Base-by-base conservation (phyloP, 2,329 filamentous ascomycete genomes). In the Chaetomiaceae sp. region DNA sequence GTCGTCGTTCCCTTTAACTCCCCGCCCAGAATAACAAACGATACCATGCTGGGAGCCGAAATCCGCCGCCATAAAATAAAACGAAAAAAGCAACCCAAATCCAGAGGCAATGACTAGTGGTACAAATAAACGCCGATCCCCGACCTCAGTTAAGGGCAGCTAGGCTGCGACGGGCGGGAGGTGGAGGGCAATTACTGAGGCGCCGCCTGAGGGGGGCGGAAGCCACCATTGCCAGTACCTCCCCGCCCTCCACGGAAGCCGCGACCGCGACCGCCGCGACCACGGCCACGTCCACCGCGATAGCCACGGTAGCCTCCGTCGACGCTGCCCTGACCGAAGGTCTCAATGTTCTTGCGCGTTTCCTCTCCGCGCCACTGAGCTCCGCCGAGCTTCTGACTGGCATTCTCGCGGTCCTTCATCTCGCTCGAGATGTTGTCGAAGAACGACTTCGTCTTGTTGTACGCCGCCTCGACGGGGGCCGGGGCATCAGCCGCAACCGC, bases 371-470 rank as follows among this genome's bases (percentile, higher is more conserved):
- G 84, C 83, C 93, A 95, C 67, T 95, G 89, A 42, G 87, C 83
- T 27, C 89, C 90, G 51, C 86, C 85, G n/a, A 82, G 76, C 66
- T 83, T 82, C 56, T 82, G 78, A 4, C 78, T 78, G 37, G 75
- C 76, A 34, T 83, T 84, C 55, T 92, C 88, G 38, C 93, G 83
- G 58, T 99, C 93, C 68, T 87, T 95, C 55, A 88, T 80, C 66
- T 99, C 93, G 59, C 89, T 95, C 1, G 89, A 95, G 58, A 99
- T 96, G 68, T 99, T 96, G 71, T 99, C 93, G 65, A 99, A 99
- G 76, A 99, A 99, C 1, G 89, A 96, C 3, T 74, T 83, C 5
- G 84, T 78, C 70, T 90, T 96, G 74, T 96, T 92, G 72, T 99
- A 99, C 0, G 82, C 78, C 25, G 70, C 66, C 31, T 74, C 71